A percentile compares a stretch with the other conserved stretches of the same genome.
Conservation (phyloP, 768 basidiomycete species). For the Podaxis sp. region DNA sequence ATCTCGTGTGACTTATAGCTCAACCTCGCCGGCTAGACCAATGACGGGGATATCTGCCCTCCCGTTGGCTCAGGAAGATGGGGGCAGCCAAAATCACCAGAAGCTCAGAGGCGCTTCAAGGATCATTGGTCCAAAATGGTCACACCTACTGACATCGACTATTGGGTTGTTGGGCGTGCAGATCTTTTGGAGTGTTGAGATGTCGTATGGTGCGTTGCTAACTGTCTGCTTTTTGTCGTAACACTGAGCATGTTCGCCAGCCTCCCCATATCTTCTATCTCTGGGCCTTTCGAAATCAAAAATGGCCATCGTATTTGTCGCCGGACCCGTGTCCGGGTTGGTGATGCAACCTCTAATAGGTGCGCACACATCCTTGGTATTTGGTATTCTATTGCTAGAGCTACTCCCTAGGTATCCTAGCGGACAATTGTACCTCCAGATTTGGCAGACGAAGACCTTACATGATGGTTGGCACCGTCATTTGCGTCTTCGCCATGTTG, state of each 20-base stretch:
- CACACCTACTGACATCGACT: constrained; percentile 68
- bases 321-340: constrained; percentile 87
- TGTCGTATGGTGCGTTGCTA: constrained; percentile 72
- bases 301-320: constrained; percentile 90
- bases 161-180: constrained; percentile 82
- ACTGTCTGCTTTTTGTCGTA: background rate
- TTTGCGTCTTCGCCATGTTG: constrained; percentile 73
- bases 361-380: constrained; percentile 20
- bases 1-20: background rate
- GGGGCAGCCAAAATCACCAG: constrained; percentile 27
- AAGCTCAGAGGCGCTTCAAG: constrained; percentile 51
- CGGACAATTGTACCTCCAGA: constrained; percentile 80
- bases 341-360: constrained; percentile 91
- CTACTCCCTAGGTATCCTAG: constrained; percentile 55
- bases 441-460: constrained; percentile 87
- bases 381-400: background rate
- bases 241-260: constrained; percentile 26
- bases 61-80: constrained; percentile 43
- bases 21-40: background rate
- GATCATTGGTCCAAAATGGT: constrained; percentile 67
- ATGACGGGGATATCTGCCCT: constrained; percentile 56
- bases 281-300: constrained; percentile 83
- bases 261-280: constrained; percentile 85
- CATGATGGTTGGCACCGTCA: constrained; percentile 67
- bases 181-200: constrained; percentile 92